Conservation (phyloP, 2,329 filamentous ascomycete genomes). For the Massarina eburnea region DNA sequence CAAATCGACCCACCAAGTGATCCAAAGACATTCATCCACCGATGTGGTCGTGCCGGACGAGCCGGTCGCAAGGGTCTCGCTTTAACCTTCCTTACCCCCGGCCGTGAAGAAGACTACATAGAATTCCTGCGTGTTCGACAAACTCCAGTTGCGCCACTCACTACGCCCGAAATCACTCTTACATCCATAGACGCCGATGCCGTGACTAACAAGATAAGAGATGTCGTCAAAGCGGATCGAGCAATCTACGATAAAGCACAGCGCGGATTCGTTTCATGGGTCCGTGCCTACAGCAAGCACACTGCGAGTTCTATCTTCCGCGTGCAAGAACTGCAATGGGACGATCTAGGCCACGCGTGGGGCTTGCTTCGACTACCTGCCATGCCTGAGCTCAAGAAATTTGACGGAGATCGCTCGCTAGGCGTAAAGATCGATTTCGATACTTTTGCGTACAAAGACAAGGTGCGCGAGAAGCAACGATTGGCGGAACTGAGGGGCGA, state of each 20-base stretch:
- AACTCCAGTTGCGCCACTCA: slow-evolving; percentile 73
- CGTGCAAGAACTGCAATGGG: slow-evolving; percentile 79
- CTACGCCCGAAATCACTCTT: slow-evolving; percentile 58
- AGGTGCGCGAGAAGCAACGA: slow-evolving; percentile 46
- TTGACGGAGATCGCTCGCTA: slow-evolving; percentile 47
- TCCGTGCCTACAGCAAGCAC: slow-evolving; percentile 88
- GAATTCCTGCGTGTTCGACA: slow-evolving; percentile 84
- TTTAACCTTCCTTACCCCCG: slow-evolving; percentile 81
- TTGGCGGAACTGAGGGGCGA: slow-evolving; percentile 36
- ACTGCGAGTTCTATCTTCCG: slow-evolving; percentile 90
- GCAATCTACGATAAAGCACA: slow-evolving; percentile 84
- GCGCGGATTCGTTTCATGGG: slow-evolving; percentile 89
- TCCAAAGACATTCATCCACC: slow-evolving; percentile 77
- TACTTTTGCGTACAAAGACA: slow-evolving; percentile 48
- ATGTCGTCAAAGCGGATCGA: slow-evolving; percentile 60
- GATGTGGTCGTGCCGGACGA: slow-evolving; percentile 64
- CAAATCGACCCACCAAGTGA: slow-evolving; percentile 86
- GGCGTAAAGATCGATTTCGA: slow-evolving; percentile 46
- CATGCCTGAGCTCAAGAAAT: slow-evolving; percentile 76
- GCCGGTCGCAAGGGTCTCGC: slow-evolving; percentile 74
- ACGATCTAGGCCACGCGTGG: slow-evolving; percentile 78
- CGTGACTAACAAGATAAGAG: slow-evolving; percentile 63
- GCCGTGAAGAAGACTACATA: slow-evolving; percentile 85
- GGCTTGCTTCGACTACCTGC: slow-evolving; percentile 82
- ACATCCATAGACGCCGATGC: slow-evolving; percentile 62